Evolutionary conservation across 805 yeast genomes (phyloP).

Genomic region (Kodamaea nitidulidarum): DNA sequence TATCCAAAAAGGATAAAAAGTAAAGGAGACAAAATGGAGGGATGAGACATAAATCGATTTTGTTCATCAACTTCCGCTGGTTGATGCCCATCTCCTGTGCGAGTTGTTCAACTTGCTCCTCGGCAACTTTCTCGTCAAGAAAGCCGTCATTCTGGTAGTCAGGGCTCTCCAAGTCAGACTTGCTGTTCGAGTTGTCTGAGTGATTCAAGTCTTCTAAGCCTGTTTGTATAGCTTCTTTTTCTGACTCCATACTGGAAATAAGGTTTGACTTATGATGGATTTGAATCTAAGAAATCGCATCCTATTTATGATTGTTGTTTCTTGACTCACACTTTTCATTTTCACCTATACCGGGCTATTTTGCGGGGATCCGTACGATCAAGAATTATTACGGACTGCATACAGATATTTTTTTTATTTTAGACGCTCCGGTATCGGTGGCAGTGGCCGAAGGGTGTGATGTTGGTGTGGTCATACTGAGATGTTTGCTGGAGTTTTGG

Average conservation of each 20-base stretch:
- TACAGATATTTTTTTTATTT: too few species aligned
- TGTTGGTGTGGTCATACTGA: too few species aligned
- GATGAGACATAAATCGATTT: constrained; percentile 63
- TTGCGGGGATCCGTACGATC: not conserved
- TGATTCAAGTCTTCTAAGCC: not conserved
- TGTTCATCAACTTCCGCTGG: constrained; percentile 54
- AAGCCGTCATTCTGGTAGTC: constrained; percentile 1
- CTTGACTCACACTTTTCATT: constrained; percentile 1
- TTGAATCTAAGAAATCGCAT: not conserved
- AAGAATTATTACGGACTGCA: not conserved
- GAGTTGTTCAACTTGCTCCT: constrained; percentile 17
- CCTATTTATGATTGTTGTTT: not conserved
- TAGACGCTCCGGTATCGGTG: too few species aligned
- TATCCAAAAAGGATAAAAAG: constrained; percentile 71
- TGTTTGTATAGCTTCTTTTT: not conserved
- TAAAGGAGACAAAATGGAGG: constrained; percentile 76
- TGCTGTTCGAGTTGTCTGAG: not conserved
- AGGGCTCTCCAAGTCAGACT: not conserved
- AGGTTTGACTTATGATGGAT: too few species aligned
- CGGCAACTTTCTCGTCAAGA: constrained; percentile 6
- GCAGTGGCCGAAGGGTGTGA: too few species aligned
- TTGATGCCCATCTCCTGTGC: constrained; percentile 42
- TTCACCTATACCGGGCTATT: constrained; percentile 1
- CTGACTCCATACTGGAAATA: not conserved
- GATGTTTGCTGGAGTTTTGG: too few species aligned